Percentiles rank a stretch among this genome's conserved stretches.
Evolutionary conservation across 108 stramenopile species (phyloP).

Genomic region (Pseudonitzschia multiseries): DNA sequence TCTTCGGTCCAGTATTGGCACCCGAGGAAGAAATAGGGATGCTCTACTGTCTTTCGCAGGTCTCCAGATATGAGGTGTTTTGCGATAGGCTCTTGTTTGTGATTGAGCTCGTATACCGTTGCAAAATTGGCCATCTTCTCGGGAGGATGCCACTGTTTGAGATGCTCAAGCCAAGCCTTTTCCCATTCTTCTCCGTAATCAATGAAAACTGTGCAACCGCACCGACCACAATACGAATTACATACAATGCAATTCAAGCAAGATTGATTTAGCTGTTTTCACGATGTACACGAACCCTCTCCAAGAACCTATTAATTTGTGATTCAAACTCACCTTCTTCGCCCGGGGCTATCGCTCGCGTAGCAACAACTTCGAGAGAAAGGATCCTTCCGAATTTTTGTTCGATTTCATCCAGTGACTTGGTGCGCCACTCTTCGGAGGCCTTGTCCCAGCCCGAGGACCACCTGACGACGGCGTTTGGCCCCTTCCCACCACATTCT

Average conservation of each 20-base stretch:
- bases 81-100: neutral
- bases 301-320: too few relatives aligned
- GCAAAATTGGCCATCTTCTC: slow-evolving; percentile 1
- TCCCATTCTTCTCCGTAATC: slow-evolving; percentile 76
- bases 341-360: slow-evolving; percentile 51
- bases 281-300: neutral
- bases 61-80: slow-evolving; percentile 6
- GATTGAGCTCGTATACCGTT: neutral
- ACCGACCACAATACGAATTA: neutral
- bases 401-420: slow-evolving; percentile 2
- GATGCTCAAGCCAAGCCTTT: slow-evolving; percentile 47
- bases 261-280: neutral
- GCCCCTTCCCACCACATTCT: slow-evolving; percentile 11
- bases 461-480: slow-evolving; percentile 56
- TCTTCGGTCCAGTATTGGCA: neutral
- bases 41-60: slow-evolving; percentile 9
- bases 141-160: slow-evolving; percentile 25
- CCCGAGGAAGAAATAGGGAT: slow-evolving; percentile 2
- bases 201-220: slow-evolving; percentile 35
- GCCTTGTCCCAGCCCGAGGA: slow-evolving; percentile 14
- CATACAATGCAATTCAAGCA: neutral
- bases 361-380: slow-evolving; percentile 58
- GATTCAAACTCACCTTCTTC: slow-evolving; percentile 44
- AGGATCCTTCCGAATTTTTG: slow-evolving; percentile 14
- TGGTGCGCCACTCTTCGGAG: slow-evolving; percentile 13